Base-by-base conservation (phyloP, 1,139 yeast species). In the Kazachstania sp. region DNA sequence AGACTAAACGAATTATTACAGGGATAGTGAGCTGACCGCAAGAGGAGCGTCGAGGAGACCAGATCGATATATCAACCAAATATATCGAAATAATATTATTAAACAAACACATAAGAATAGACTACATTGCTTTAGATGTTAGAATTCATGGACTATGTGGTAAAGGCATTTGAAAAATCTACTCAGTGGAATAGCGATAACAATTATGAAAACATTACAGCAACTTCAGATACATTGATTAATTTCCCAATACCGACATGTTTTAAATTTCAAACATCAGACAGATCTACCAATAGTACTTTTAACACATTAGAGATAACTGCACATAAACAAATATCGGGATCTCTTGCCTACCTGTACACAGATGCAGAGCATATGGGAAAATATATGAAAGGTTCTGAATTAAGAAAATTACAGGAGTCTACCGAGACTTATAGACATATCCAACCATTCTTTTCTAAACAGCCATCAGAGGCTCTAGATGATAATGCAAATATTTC, bases 91-190 rank as follows among this genome's bases (percentile, higher is more conserved):
- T 15, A 2, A 7, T 4, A 23, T 23, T 23, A 23, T n/a, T n/a
- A 26, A 28, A 3, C 4, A 26, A 19, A 31, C 8, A 19, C 11
- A 11, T 19, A 37, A 13, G 7, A 37, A 32, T n/a, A 26, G 28
- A 35, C 18, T 11, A 37, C 4, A 3, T 7, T 8, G n/a, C 4
- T 35, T 9, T 8, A 34, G 8, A 87, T 88, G 97, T 73, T 82
- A 55, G 77, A 79, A 45, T 86, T 84, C 67, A 86, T 87, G 95
- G 95, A 88, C 59, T 83, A 84, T 64, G 77, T 88, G 40, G 81
- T 82, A 55, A 73, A 75, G 64, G 78, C 87, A 55, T 88, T 85
- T 67, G 78, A 82, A 64, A 67, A 70, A 45, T 66, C 83, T 36
- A 81, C 94, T 2, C 73, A 73, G 13, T 88, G 96, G 96, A 79